Evolutionary conservation across 129 eudicot genomes (phyloP), one percentile per base, ranked within the genome.

Genomic region (Ambrosia artemisiifolia): DNA sequence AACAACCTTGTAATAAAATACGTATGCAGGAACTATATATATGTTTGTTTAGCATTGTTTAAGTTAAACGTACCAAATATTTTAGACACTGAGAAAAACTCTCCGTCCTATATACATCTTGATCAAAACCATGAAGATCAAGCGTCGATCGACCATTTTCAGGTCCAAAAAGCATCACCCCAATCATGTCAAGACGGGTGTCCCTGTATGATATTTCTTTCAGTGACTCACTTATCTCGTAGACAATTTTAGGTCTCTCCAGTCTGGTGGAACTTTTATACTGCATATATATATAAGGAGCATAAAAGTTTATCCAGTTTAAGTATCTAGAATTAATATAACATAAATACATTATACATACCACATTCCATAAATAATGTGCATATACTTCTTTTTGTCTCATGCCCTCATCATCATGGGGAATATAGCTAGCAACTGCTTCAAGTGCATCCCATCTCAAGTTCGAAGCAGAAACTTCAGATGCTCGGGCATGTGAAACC

Each of bases 231-330:
- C 48, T 43, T 43, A 43, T 43, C 12, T 6, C 11, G 8, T 43
- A 7, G 12, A 43, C 48, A 43, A 43, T 43, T 43, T 7, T 10
- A 43, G 11, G 7, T 43, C 12, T 43, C 8, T 43, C 48, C 48
- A 43, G 8, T 43, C 48, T 43, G 12, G 48, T 43, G 48, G 48
- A 43, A 43, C 48, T 3, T 43, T 43, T 43, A 11, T 43, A 43
- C 12, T 6, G 48, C 48, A n/a, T n/a, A 43, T 2, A 43, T 43
- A 43, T 43, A 43, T 35, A 92, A 16, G 97, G 96, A 92, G 40
- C 77, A 80, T 73, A 54, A 74, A 30, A 48, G 96, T 3, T 34
- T 34, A 34, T 34, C 36, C 4, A 34, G 36, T 4, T 34, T 34
- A 2, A 2, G 40, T 35, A 35, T 35, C 40, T 35, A 35, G 40